phyloP scores from a whole-genome alignment of 805 yeast species.

The Saturnispora zaruensis region DNA sequence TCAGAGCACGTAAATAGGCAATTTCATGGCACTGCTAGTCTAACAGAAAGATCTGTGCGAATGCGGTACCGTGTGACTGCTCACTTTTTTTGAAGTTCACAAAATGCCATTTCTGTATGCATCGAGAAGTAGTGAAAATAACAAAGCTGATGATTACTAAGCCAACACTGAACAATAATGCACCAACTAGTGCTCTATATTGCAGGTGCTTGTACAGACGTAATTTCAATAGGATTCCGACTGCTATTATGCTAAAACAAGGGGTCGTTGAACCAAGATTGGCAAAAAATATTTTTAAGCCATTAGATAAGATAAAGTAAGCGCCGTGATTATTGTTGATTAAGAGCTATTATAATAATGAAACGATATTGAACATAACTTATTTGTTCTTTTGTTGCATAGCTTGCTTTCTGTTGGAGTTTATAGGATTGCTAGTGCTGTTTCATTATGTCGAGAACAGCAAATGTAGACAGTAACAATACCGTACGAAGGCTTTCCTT shows the following conservation, averaged over 20 bases:
- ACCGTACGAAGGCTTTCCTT: conserved; percentile 22
- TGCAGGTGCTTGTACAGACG: no score
- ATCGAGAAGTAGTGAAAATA: no score
- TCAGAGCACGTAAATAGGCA: no score
- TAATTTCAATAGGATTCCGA: background rate
- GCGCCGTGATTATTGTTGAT: background rate
- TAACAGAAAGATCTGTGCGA: no score
- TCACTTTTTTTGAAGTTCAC: no score
- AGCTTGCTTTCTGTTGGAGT: background rate
- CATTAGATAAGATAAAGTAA: background rate
- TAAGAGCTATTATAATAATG: background rate
- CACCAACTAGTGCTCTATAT: no score
- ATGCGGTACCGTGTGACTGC: no score
- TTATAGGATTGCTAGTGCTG: background rate
- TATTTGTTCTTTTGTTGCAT: background rate
- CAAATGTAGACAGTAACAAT: background rate
- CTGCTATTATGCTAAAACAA: background rate
- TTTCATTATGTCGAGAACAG: background rate
- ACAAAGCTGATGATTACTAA: no score
- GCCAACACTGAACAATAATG: no score
- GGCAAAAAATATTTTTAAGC: background rate
- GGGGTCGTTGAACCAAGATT: background rate
- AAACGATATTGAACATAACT: background rate
- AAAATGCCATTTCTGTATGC: no score
- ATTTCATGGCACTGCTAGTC: no score